Conservation (phyloP, 2,329 filamentous ascomycete species). For the Exophiala calicioides region DNA sequence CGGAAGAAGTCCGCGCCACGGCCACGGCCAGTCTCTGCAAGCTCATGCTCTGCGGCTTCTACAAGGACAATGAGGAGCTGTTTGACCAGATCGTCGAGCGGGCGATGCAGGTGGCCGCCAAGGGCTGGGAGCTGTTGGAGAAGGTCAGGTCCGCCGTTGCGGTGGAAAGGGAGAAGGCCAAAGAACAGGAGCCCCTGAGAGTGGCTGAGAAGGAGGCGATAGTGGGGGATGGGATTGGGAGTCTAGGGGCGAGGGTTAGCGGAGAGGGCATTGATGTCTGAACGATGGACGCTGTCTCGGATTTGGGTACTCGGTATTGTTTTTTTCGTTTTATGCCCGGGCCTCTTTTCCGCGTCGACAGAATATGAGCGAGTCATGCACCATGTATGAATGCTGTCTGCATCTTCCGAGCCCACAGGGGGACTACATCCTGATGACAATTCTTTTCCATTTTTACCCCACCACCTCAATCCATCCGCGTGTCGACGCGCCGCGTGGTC, state of each 20-base stretch:
- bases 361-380: no score
- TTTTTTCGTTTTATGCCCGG: background rate
- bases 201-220: slow-evolving; percentile 10
- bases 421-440: background rate
- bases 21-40: slow-evolving; percentile 52
- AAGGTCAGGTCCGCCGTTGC: slow-evolving; percentile 51
- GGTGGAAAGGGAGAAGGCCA: slow-evolving; percentile 52
- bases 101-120: slow-evolving; percentile 43
- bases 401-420: no score
- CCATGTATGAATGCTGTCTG: no score
- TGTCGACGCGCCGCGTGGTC: background rate
- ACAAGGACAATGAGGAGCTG: slow-evolving; percentile 45
- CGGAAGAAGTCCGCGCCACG: slow-evolving; percentile 50
- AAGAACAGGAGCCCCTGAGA: slow-evolving; percentile 8
- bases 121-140: slow-evolving; percentile 47
- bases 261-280: slow-evolving; percentile 15
- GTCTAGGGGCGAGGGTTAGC: slow-evolving; percentile 7
- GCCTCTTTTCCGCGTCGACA: no score
- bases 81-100: slow-evolving; percentile 59
- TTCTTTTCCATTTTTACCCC: background rate
- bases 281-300: background rate
- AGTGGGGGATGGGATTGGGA: slow-evolving; percentile 5
- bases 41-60: slow-evolving; percentile 47
- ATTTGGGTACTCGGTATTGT: slow-evolving; percentile 4
- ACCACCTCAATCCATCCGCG: background rate